Evolutionary conservation across 2,329 filamentous ascomycete species (phyloP).

Genomic region (Domatiomyces globalis): DNA sequence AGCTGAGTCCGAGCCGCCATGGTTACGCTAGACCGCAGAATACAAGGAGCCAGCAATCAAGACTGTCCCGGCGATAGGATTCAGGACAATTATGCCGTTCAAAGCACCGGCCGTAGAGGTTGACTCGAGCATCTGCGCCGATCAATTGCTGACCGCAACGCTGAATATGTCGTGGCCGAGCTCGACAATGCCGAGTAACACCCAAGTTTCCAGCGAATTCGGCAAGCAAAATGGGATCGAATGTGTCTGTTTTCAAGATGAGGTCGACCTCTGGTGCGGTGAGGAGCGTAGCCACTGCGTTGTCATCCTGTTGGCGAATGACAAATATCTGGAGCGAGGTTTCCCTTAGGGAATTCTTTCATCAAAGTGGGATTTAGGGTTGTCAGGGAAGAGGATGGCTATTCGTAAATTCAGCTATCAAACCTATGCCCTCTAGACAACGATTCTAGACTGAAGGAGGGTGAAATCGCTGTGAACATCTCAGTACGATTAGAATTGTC

Average conservation of each 20-base stretch:
- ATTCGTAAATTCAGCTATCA: too few relatives aligned
- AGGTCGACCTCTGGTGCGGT: slow-evolving; percentile 18
- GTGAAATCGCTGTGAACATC: too few relatives aligned
- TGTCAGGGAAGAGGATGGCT: too few relatives aligned
- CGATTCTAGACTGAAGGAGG: too few relatives aligned
- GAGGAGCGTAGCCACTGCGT: slow-evolving; percentile 23
- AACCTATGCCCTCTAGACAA: too few relatives aligned
- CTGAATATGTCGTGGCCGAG: slow-evolving; percentile 12
- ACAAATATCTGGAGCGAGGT: slow-evolving; percentile 24
- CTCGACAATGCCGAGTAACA: slow-evolving; percentile 24
- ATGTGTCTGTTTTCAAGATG: slow-evolving; percentile 21
- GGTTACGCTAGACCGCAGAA: slow-evolving; percentile 8
- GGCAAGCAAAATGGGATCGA: slow-evolving; percentile 11
- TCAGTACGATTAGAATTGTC: too few relatives aligned
- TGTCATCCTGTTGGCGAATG: slow-evolving; percentile 21
- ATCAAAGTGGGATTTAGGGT: too few relatives aligned
- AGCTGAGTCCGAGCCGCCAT: too few relatives aligned
- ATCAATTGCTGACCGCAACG: slow-evolving; percentile 6
- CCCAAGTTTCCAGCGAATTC: slow-evolving; percentile 19
- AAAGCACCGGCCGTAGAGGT: slow-evolving; percentile 8
- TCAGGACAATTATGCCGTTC: slow-evolving; percentile 13
- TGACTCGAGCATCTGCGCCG: slow-evolving; percentile 1
- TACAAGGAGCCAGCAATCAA: slow-evolving; percentile 10
- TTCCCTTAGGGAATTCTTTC: background rate
- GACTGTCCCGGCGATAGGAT: slow-evolving; percentile 5